Conservation (phyloP, 495 filamentous ascomycete genomes). For the Trichoderma virens region DNA sequence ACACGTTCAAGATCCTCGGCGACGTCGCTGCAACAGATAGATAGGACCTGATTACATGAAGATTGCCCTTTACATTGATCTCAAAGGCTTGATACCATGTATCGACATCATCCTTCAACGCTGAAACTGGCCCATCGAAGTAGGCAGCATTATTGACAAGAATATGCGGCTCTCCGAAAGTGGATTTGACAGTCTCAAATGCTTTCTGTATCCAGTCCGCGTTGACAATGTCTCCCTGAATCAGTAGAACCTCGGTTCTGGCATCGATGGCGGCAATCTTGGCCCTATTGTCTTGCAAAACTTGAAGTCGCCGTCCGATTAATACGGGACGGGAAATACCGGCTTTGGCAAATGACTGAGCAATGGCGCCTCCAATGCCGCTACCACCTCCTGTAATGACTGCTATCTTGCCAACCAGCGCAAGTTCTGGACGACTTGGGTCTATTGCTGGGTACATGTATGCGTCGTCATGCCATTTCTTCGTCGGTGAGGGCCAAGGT, state of each 20-base stretch:
- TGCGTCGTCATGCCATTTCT: constrained; percentile 26
- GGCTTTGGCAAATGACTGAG: constrained; percentile 23
- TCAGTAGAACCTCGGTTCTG: constrained; percentile 15
- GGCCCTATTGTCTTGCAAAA: neutral
- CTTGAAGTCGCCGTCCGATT: neutral
- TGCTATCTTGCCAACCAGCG: constrained; percentile 32
- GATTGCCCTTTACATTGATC: constrained; percentile 34
- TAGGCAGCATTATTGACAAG: neutral
- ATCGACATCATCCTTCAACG: neutral
- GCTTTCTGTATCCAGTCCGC: constrained; percentile 17
- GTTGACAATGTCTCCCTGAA: constrained; percentile 15
- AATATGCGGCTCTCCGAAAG: constrained; percentile 9
- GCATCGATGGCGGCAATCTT: neutral
- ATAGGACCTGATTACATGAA: constrained; percentile 30
- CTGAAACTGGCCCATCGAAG: neutral
- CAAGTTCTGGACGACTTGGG: constrained; percentile 30
- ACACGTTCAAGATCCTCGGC: constrained; percentile 27
- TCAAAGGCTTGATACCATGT: constrained; percentile 13
- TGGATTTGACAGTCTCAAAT: constrained; percentile 11
- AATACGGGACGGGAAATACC: constrained; percentile 17
- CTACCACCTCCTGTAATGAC: constrained; percentile 39
- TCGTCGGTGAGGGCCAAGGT: constrained; percentile 13
- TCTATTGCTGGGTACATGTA: constrained; percentile 40
- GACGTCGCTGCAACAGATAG: constrained; percentile 24
- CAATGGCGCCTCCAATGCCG: constrained; percentile 29